Conservation (phyloP, 2,329 filamentous ascomycete genomes). For the Harringtonia aguacate region DNA sequence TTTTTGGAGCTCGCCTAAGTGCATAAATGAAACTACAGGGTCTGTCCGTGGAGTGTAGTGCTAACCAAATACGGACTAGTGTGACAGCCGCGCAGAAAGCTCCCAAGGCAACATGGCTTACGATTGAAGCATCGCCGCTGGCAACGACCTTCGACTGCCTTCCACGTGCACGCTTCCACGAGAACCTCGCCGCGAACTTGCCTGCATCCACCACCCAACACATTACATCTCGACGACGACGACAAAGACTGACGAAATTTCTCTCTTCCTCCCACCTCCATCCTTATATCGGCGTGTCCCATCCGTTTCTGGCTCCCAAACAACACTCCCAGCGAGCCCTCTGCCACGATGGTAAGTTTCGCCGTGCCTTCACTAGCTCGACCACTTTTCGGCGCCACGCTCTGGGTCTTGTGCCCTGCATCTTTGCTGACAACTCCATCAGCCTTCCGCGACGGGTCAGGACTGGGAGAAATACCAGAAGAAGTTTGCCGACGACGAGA, state of each 20-base stretch:
- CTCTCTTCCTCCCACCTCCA: too few species aligned
- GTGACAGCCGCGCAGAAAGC: slow-evolving; percentile 9
- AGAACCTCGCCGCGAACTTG: too few species aligned
- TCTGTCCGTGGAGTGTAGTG: background rate
- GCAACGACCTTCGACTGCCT: background rate
- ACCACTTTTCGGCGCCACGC: slow-evolving; percentile 5
- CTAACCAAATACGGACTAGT: slow-evolving; percentile 6
- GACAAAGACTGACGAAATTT: too few species aligned
- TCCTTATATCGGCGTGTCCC: too few species aligned
- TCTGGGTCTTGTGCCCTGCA: too few species aligned
- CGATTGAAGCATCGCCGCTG: background rate
- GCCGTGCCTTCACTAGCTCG: background rate
- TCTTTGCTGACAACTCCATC: slow-evolving; percentile 21
- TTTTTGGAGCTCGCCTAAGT: slow-evolving; percentile 2
- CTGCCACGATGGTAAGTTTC: too few species aligned
- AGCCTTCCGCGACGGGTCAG: slow-evolving; percentile 89
- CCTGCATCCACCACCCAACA: background rate
- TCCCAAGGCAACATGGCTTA: slow-evolving; percentile 6
- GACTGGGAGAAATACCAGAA: slow-evolving; percentile 99
- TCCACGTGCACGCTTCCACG: background rate
- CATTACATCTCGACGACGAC: background rate
- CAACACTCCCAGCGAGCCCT: too few species aligned
- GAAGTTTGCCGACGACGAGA: slow-evolving; percentile 90
- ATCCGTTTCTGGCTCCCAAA: too few species aligned
- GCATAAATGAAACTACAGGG: background rate